Evolutionary conservation across 1,284 basidiomycete species (phyloP).

Genomic region (Moniliophthora roreri): DNA sequence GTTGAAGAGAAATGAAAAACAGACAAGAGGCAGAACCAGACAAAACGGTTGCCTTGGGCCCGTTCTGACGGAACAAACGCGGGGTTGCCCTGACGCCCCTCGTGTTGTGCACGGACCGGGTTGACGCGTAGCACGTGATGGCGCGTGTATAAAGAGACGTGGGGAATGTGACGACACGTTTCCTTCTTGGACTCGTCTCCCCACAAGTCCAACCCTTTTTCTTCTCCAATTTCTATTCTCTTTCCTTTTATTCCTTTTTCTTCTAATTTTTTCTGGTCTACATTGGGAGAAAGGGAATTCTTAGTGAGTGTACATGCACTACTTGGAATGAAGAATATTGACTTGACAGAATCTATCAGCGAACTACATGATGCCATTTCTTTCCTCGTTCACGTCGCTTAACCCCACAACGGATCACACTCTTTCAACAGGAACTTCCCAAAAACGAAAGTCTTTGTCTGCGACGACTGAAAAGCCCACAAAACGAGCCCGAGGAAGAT

Average conservation of each 20-base stretch:
- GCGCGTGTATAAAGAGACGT: neutral
- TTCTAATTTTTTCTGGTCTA: neutral
- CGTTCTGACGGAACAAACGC: neutral
- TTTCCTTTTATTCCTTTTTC: neutral
- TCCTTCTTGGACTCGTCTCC: conserved; percentile 4
- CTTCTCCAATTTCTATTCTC: neutral
- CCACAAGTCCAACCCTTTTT: neutral
- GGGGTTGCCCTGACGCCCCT: neutral
- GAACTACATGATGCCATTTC: neutral
- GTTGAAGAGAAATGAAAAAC: too few relatives aligned
- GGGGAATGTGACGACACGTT: neutral
- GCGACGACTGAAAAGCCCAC: neutral
- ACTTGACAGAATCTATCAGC: neutral
- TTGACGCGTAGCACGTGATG: neutral
- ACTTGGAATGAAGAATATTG: neutral
- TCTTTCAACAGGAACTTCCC: neutral
- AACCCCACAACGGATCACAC: conserved; percentile 2
- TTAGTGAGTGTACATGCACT: neutral
- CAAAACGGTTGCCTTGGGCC: too few relatives aligned
- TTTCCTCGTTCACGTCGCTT: neutral
- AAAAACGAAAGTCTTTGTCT: neutral
- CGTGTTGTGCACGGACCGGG: neutral
- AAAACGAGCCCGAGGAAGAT: conserved; percentile 1
- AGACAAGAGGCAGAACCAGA: too few relatives aligned
- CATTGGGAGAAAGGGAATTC: neutral